These are phyloP conservation scores for Rosa rugosa DNA, from an alignment of 306 rosid genomes.

Conservation along the genomic window DNA sequence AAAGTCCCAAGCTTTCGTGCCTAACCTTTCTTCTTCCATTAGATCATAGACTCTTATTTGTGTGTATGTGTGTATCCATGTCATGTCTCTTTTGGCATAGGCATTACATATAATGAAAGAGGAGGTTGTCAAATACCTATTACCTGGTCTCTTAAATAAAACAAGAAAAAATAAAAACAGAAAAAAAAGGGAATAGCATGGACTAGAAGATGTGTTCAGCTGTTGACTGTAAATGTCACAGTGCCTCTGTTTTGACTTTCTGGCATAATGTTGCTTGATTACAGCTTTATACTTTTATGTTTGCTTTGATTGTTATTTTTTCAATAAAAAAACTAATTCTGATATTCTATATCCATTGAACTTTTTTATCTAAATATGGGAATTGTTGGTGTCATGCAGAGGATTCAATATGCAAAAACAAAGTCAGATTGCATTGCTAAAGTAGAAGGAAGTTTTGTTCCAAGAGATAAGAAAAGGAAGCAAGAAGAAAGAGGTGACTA, in stretches of 20 bases:
- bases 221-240: not conserved
- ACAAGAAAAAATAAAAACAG: not conserved
- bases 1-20: not conserved
- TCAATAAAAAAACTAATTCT: not conserved
- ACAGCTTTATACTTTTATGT: not conserved
- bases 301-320: not conserved
- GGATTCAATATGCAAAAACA: slow-evolving; percentile 90
- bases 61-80: not conserved
- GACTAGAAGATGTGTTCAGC: not conserved
- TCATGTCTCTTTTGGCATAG: not conserved
- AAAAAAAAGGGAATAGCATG: not conserved
- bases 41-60: not conserved
- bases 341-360: slow-evolving; percentile 3
- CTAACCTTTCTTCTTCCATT: not conserved
- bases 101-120: not conserved
- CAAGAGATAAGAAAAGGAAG: slow-evolving; percentile 97
- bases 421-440: slow-evolving; percentile 96
- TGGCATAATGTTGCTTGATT: not conserved
- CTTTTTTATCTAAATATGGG: slow-evolving; percentile 10
- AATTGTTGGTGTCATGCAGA: slow-evolving; percentile 48
- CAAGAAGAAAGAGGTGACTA: slow-evolving; percentile 92
- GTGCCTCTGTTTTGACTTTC: not conserved
- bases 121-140: not conserved
- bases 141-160: not conserved
- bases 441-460: slow-evolving; percentile 92